Conservation (phyloP, 2,329 filamentous ascomycete genomes). For the Clarireedia monteithiana region DNA sequence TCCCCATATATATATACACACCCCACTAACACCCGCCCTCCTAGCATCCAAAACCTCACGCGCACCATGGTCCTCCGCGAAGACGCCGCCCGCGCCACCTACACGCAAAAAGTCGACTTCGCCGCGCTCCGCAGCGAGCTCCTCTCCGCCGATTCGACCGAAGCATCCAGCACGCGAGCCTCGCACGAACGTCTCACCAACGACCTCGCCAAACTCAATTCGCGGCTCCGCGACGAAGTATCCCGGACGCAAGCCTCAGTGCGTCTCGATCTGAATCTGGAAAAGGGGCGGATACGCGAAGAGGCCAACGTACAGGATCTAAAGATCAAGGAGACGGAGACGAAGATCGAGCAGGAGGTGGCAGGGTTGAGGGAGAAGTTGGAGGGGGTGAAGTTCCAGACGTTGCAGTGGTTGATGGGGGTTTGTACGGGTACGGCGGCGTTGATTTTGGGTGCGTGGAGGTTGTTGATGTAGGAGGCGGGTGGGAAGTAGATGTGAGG, state of each 20-base stretch:
- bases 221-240: slow-evolving; percentile 84
- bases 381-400: slow-evolving; percentile 96
- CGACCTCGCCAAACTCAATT: slow-evolving; percentile 89
- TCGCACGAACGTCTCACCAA: slow-evolving; percentile 90
- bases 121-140: slow-evolving; percentile 94
- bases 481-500: no score
- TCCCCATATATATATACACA: no score
- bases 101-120: slow-evolving; percentile 92
- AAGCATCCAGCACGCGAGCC: slow-evolving; percentile 78
- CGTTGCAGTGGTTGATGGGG: slow-evolving; percentile 95
- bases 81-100: slow-evolving; percentile 74
- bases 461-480: slow-evolving; percentile 53
- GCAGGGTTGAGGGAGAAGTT: slow-evolving; percentile 84
- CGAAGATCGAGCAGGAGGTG: slow-evolving; percentile 95
- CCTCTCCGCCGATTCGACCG: slow-evolving; percentile 82
- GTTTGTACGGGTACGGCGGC: slow-evolving; percentile 63
- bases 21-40: not conserved
- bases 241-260: slow-evolving; percentile 90
- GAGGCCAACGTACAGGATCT: slow-evolving; percentile 95
- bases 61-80: slow-evolving; percentile 97
- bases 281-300: slow-evolving; percentile 93
- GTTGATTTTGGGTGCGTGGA: slow-evolving; percentile 61
- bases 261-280: slow-evolving; percentile 84
- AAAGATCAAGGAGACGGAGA: slow-evolving; percentile 98
- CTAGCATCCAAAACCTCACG: slow-evolving; percentile 88